phyloP scores from a whole-genome alignment of 768 basidiomycete species.

The Pulveroboletus sp. region DNA sequence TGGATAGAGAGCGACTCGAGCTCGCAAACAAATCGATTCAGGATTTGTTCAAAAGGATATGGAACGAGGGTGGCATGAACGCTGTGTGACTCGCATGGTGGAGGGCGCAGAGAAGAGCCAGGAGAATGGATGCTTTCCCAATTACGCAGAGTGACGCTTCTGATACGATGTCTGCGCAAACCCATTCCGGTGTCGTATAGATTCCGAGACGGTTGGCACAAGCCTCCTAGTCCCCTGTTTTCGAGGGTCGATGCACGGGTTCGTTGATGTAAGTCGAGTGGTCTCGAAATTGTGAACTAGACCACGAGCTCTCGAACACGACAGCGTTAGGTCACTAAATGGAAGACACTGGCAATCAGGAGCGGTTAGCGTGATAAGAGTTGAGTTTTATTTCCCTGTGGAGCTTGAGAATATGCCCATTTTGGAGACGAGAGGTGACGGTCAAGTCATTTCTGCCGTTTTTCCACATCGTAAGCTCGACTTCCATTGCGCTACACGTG shows the following conservation, averaged over 20 bases:
- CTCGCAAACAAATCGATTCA: constrained; percentile 1
- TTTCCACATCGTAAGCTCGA: constrained; percentile 20
- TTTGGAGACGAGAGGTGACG: constrained; percentile 17
- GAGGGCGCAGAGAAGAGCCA: constrained; percentile 28
- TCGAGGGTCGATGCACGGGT: constrained; percentile 15
- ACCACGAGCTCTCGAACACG: constrained; percentile 18
- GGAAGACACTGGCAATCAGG: constrained; percentile 31
- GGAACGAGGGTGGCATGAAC: constrained; percentile 7
- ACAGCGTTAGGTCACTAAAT: constrained; percentile 23
- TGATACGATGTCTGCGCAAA: constrained; percentile 15
- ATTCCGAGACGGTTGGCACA: constrained; percentile 11
- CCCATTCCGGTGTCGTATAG: constrained; percentile 3
- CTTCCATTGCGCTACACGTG: constrained; percentile 35
- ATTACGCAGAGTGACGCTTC: constrained; percentile 21
- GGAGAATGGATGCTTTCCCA: constrained; percentile 27
- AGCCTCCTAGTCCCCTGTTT: constrained; percentile 12
- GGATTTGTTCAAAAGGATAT: too few relatives aligned
- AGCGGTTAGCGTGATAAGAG: constrained; percentile 19
- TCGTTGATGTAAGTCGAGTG: constrained; percentile 17
- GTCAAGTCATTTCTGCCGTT: constrained; percentile 20
- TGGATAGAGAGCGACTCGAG: not conserved
- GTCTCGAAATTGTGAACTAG: constrained; percentile 13
- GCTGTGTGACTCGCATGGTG: constrained; percentile 7
- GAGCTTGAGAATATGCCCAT: constrained; percentile 22
- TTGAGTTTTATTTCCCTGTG: constrained; percentile 19